phyloP scores from a whole-genome alignment of 495 filamentous ascomycete genomes.

The Hypomontagnella submonticulosa region DNA sequence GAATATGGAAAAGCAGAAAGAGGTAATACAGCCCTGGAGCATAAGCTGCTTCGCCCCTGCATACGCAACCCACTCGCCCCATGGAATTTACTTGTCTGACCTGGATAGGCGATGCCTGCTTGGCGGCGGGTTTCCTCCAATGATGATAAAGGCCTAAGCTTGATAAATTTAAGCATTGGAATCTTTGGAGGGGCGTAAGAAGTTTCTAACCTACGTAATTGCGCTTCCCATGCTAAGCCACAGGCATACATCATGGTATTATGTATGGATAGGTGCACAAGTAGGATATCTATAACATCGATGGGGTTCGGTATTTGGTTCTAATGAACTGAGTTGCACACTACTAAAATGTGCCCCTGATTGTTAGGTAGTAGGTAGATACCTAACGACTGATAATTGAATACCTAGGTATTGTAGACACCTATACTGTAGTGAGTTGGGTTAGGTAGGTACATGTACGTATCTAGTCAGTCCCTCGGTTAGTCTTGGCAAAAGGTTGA shows the following conservation, averaged over 20 bases:
- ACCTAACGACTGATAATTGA: too few species aligned
- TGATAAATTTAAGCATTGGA: slow-evolving; percentile 6
- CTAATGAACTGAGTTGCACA: too few species aligned
- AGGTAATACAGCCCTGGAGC: slow-evolving; percentile 26
- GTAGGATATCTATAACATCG: too few species aligned
- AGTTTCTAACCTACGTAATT: slow-evolving; percentile 34
- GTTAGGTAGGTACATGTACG: slow-evolving; percentile 12
- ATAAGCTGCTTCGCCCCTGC: slow-evolving; percentile 42
- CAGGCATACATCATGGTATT: slow-evolving; percentile 4
- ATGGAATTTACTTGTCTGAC: slow-evolving; percentile 39
- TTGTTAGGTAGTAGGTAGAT: too few species aligned
- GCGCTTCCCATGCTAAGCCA: slow-evolving; percentile 18
- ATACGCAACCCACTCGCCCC: slow-evolving; percentile 49
- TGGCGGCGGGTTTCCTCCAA: slow-evolving; percentile 40
- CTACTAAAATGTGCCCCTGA: too few species aligned
- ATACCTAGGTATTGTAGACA: too few species aligned
- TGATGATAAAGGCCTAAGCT: slow-evolving; percentile 5
- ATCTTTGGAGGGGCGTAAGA: slow-evolving; percentile 9
- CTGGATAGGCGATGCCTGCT: slow-evolving; percentile 49
- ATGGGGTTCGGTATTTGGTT: too few species aligned
- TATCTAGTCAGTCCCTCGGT: slow-evolving; percentile 7
- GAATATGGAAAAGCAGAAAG: neutral
- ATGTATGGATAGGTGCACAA: too few species aligned
- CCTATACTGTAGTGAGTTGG: slow-evolving; percentile 18
- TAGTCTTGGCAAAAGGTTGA: slow-evolving; percentile 32